Evolutionary conservation across 768 basidiomycete genomes (phyloP).

Genomic region (Boletus rubropictus): DNA sequence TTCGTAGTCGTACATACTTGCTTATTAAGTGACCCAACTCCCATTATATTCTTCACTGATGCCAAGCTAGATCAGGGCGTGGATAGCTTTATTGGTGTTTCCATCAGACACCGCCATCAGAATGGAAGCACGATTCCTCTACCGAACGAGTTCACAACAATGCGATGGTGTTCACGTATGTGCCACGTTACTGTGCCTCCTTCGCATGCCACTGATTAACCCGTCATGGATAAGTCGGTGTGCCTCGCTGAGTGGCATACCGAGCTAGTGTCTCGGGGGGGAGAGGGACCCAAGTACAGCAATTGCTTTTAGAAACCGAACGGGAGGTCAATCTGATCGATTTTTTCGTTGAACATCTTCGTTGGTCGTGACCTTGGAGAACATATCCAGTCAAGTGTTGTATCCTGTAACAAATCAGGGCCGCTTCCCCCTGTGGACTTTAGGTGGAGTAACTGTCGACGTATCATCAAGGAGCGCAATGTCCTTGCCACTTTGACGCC

Average conservation of each 20-base stretch:
- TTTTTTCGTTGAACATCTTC: not conserved
- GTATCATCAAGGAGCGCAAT: not conserved
- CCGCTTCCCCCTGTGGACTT: not conserved
- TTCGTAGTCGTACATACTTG: not conserved
- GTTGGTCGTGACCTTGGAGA: not conserved
- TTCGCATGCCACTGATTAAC: slow-evolving; percentile 2
- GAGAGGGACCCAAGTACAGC: not conserved
- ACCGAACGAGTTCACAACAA: not conserved
- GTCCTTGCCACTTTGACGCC: not conserved
- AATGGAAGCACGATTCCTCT: slow-evolving; percentile 15
- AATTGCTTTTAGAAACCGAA: not conserved
- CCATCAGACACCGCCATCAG: slow-evolving; percentile 4
- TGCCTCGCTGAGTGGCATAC: slow-evolving; percentile 9
- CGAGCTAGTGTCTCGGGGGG: not conserved
- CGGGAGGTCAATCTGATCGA: slow-evolving; percentile 1
- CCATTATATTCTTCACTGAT: not conserved
- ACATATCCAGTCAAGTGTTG: slow-evolving; percentile 3
- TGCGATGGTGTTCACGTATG: slow-evolving; percentile 6
- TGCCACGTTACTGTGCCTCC: slow-evolving; percentile 9
- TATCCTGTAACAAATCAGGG: not conserved
- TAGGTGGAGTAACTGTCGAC: not conserved
- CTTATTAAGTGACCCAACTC: not conserved
- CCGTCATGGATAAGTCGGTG: slow-evolving; percentile 25
- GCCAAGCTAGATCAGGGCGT: slow-evolving; percentile 1
- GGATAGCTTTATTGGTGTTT: slow-evolving; percentile 1